Conservation (phyloP, 2,329 filamentous ascomycete species). For the Thielaviopsis cerberus region DNA sequence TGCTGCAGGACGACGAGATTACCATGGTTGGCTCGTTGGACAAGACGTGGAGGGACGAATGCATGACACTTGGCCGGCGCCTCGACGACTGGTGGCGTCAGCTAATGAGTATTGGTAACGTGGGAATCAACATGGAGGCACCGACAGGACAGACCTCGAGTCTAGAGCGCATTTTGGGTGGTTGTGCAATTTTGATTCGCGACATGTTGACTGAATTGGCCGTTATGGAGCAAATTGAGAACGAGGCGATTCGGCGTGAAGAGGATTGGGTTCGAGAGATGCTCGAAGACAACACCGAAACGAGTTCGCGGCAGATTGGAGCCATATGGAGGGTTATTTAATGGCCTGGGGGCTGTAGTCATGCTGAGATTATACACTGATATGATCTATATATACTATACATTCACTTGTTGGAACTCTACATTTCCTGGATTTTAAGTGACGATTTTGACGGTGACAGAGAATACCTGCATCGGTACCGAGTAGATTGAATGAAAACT, state of each 20-base stretch:
- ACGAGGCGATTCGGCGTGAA: slow-evolving; percentile 36
- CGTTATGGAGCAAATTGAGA: slow-evolving; percentile 44
- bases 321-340: slow-evolving; percentile 29
- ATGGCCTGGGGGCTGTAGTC: no score
- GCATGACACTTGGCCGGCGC: slow-evolving; percentile 30
- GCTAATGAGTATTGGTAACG: slow-evolving; percentile 27
- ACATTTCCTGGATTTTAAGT: background rate
- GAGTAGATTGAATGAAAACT: background rate
- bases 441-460: background rate
- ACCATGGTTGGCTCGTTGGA: slow-evolving; percentile 39
- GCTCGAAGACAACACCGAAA: slow-evolving; percentile 22
- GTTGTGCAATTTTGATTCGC: slow-evolving; percentile 29
- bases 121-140: slow-evolving; percentile 13
- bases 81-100: slow-evolving; percentile 35
- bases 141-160: slow-evolving; percentile 18
- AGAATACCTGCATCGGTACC: background rate
- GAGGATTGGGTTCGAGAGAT: slow-evolving; percentile 41
- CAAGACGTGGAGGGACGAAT: slow-evolving; percentile 39
- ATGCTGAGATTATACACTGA: background rate
- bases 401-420: background rate
- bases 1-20: slow-evolving; percentile 20
- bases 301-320: slow-evolving; percentile 21
- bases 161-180: slow-evolving; percentile 29
- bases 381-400: background rate
- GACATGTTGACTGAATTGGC: slow-evolving; percentile 44